Evolutionary conservation across 768 basidiomycete species (phyloP), one percentile per base, ranked within the genome.

Genomic region (Krasilnikovozyma curviuscula): DNA sequence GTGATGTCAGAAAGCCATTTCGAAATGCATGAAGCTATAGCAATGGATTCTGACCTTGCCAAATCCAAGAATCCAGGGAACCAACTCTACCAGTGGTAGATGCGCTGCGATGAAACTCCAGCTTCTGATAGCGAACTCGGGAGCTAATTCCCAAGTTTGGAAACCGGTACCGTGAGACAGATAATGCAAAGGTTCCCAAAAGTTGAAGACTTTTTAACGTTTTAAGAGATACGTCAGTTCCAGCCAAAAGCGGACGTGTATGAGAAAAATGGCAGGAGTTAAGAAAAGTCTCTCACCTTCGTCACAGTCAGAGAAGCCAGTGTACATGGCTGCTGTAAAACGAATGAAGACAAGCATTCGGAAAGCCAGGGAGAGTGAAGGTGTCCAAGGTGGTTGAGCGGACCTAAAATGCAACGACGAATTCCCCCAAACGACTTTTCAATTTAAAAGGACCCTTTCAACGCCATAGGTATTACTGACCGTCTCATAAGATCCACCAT

Each of bases 111-210:
- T 75, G 65, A 97, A 97, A 10, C 85, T 76, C 85, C 88, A 97
- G 55, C 85, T 89, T 55, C 93, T 72, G 54, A 98, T 77, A n/a
- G 88, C 77, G 61, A 79, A 93, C 44, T 72, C 67, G 10, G 93
- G 88, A 8, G 88, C 82, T 5, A 83, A 75, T 61, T 98, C 93
- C 93, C 93, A 98, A 0, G 93, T 97, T 66, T 97, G 91, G 64
- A 98, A 95, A 7, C 83, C 93, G 52, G 77, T 71, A 23, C 84
- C 85, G 48, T 77, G 68, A 50, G 79, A 75, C 48, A 93, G 70
- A 60, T 88, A 89, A 66, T 98, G 93, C 14, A 98, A 68, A 18
- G 93, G 93, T 61, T 97, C 93, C 85, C 85, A 97, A 65, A 93
- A 98, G 66, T 98, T 98, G 73, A 78, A 98, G 12, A 93, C 93